phyloP scores from a whole-genome alignment of 2,329 filamentous ascomycete species.

The Clonostachys sp. region DNA sequence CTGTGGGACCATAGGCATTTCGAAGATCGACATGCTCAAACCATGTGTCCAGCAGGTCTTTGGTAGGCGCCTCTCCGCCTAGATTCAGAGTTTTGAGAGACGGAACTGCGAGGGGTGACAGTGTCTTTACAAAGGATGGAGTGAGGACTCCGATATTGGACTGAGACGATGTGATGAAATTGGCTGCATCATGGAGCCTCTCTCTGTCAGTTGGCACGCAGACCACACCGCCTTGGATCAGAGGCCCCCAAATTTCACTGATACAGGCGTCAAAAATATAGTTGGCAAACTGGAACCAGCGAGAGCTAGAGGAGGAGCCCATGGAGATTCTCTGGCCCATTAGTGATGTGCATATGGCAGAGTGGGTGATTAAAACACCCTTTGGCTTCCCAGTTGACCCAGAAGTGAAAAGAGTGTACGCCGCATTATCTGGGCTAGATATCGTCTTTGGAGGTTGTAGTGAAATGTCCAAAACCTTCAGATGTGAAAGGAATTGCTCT shows the following conservation, averaged over 20 bases:
- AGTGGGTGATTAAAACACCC: constrained; percentile 11
- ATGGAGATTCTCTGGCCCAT: neutral
- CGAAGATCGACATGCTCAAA: neutral
- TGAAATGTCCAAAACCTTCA: neutral
- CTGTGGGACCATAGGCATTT: constrained; percentile 11
- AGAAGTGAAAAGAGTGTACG: constrained; percentile 2
- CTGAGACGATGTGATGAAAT: constrained; percentile 1
- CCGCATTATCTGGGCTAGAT: neutral
- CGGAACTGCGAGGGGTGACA: constrained; percentile 2
- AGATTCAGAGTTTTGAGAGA: constrained; percentile 4
- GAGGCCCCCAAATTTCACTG: constrained; percentile 4
- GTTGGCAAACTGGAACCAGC: constrained; percentile 18
- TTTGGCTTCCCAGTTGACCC: constrained; percentile 11
- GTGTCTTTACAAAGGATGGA: neutral
- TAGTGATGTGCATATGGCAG: constrained; percentile 8
- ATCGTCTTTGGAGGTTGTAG: neutral
- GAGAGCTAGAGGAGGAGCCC: neutral
- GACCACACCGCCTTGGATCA: constrained; percentile 2
- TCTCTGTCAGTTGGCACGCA: constrained; percentile 5
- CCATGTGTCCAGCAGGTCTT: constrained; percentile 9
- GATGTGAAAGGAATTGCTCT: neutral
- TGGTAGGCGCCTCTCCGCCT: constrained; percentile 7
- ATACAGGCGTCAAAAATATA: constrained; percentile 6
- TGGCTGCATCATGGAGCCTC: neutral
- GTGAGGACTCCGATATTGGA: constrained; percentile 3